Percentiles rank a stretch among this genome's conserved stretches.
Evolutionary conservation across 257 asterid genomes (phyloP).

Genomic region (Forsythia suspensa): DNA sequence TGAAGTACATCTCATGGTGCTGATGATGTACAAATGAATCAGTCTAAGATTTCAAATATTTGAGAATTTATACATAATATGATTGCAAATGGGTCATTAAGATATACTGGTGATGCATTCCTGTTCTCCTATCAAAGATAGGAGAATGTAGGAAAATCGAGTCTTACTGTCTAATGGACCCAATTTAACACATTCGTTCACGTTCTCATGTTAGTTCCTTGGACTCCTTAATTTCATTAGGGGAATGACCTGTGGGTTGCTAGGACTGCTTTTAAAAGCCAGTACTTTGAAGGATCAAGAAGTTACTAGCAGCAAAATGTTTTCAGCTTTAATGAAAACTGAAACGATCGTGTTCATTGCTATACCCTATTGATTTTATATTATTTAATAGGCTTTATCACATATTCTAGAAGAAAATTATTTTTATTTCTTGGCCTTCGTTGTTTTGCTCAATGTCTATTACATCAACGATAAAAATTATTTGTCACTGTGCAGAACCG

Average conservation of each 20-base stretch:
- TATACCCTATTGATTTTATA: not conserved
- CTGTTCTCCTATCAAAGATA: not conserved
- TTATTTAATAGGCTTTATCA: not conserved
- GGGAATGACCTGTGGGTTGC: too few species aligned
- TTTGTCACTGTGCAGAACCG: conserved; percentile 61
- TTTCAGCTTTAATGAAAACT: conserved; percentile 5
- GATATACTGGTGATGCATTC: not conserved
- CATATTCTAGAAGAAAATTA: not conserved
- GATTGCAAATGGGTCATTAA: not conserved
- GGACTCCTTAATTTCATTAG: not conserved
- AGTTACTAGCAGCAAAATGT: not conserved
- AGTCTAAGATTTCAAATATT: not conserved
- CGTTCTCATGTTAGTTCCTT: not conserved
- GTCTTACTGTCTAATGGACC: not conserved
- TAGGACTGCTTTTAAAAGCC: too few species aligned
- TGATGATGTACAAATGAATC: not conserved
- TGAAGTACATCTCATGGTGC: not conserved
- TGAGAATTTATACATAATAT: not conserved
- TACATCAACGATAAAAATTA: not conserved
- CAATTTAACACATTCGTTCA: not conserved
- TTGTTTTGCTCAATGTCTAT: not conserved
- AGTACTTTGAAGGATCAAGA: too few species aligned
- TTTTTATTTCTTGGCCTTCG: not conserved
- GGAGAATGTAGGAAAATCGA: not conserved
- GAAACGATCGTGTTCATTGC: not conserved